Evolutionary conservation across 805 yeast genomes (phyloP), one percentile per base, ranked within the genome.

Genomic region (Wickerhamiella dianesei): DNA sequence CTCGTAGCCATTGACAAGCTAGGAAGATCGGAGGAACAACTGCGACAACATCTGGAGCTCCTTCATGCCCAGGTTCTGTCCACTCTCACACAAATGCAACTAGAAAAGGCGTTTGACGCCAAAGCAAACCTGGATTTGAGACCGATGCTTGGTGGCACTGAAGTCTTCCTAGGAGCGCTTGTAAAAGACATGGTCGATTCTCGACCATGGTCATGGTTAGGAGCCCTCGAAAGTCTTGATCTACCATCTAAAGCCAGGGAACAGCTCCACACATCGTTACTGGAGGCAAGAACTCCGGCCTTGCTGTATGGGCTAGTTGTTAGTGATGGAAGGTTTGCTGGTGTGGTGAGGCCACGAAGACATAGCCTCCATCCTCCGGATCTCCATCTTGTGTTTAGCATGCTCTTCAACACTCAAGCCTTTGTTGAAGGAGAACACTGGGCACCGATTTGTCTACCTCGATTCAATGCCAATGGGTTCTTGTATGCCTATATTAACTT

Each of bases 401-500:
- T 86, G 64, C 75, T 89, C 1, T 76, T 75, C 56, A 76, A 73
- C 52, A 74, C 77, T n/a, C 64, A 67, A 41, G 68, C 77, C 0
- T 70, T 76, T 51, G 67, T 67, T 21, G 68, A 67, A 29, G 67
- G 66, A 19, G 96, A 88, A 58, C 75, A 86, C 48, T 92, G 97
- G 97, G 75, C 84, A 12, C 98, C 98, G 0, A 70, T 89, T 0
- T 89, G 98, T 62, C 70, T 89, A 60, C 95, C 97, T 0, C 77
- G 82, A 54, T 89, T 89, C 67, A 89, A 92, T 59, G 67, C 85
- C 1, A 78, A 79, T 52, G 98, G 98, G 8, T 92, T 88, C 57
- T 64, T 89, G 4, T 83, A 92, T 58, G 78, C 86, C 12, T 85
- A 82, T 57, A 82, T 87, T 40, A 79, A 77, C 48, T 77, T 78